Evolutionary conservation across 192 early-diverging fungal species (phyloP).

Genomic region (Linnemannia hyalina): DNA sequence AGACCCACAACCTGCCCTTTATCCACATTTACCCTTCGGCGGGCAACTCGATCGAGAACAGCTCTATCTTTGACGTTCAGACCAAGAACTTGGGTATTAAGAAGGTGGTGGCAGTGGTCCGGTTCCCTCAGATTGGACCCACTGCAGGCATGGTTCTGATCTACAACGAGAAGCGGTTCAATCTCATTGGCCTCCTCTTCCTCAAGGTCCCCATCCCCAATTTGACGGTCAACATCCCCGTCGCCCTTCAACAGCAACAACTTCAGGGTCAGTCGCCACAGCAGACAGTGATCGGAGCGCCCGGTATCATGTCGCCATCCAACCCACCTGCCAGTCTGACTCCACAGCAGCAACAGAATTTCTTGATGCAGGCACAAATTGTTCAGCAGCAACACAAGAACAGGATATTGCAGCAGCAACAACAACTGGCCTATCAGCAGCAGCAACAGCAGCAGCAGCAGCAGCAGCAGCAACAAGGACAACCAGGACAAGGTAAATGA

Average conservation of each 20-base stretch:
- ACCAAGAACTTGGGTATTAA: conserved; percentile 35
- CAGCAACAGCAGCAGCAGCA: conserved; percentile 25
- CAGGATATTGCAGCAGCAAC: conserved; percentile 26
- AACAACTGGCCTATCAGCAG: conserved; percentile 28
- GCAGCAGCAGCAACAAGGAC: conserved; percentile 21
- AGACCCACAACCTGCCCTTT: conserved; percentile 40
- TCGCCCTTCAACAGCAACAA: conserved; percentile 30
- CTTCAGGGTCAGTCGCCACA: conserved; percentile 18
- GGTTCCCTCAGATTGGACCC: conserved; percentile 46
- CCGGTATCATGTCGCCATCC: conserved; percentile 28
- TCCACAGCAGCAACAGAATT: conserved; percentile 27
- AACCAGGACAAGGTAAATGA: conserved; percentile 33
- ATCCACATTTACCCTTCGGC: conserved; percentile 47
- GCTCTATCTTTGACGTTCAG: conserved; percentile 38
- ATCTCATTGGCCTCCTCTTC: conserved; percentile 46
- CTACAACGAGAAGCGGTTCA: conserved; percentile 47
- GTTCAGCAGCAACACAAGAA: conserved; percentile 39
- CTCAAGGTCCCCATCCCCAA: conserved; percentile 49
- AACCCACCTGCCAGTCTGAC: conserved; percentile 21
- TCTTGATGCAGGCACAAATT: conserved; percentile 39
- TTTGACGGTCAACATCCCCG: conserved; percentile 5
- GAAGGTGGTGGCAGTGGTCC: conserved; percentile 42
- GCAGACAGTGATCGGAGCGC: conserved; percentile 21
- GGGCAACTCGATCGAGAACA: conserved; percentile 36
- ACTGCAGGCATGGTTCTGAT: conserved; percentile 48